phyloP scores from a whole-genome alignment of 2,329 filamentous ascomycete genomes.

The Aureobasidium namibiae region DNA sequence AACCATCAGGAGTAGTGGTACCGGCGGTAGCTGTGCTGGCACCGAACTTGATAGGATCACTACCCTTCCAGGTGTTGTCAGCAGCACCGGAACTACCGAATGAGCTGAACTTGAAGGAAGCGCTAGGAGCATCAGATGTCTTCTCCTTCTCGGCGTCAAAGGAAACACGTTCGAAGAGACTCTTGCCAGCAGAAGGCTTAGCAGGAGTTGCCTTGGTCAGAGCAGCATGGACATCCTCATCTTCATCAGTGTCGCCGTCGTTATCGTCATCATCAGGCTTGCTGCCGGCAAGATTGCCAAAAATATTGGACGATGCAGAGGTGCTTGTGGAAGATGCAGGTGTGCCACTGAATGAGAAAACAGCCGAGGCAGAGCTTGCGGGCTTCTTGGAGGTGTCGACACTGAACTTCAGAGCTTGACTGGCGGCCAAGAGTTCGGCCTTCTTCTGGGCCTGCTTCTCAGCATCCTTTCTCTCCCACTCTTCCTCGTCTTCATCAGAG shows the following conservation, averaged over 20 bases:
- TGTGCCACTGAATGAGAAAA: slow-evolving; percentile 17
- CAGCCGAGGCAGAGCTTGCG: slow-evolving; percentile 16
- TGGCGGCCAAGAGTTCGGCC: slow-evolving; percentile 31
- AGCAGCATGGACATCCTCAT: slow-evolving; percentile 14
- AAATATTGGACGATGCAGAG: slow-evolving; percentile 1
- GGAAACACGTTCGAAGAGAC: slow-evolving; percentile 17
- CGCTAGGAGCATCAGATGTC: background rate
- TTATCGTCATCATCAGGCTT: background rate
- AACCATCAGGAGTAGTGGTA: slow-evolving; percentile 18
- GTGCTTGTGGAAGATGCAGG: slow-evolving; percentile 2
- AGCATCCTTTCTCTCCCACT: slow-evolving; percentile 40
- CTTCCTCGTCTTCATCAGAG: slow-evolving; percentile 44
- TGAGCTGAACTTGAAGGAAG: slow-evolving; percentile 13
- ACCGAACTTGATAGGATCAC: slow-evolving; percentile 42
- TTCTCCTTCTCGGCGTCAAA: slow-evolving; percentile 1
- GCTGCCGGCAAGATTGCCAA: slow-evolving; percentile 3
- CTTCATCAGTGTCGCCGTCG: slow-evolving; percentile 12
- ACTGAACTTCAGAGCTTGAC: slow-evolving; percentile 23
- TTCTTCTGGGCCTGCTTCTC: slow-evolving; percentile 39
- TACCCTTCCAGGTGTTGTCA: slow-evolving; percentile 42
- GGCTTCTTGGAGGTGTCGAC: slow-evolving; percentile 21
- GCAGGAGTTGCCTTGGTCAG: slow-evolving; percentile 4
- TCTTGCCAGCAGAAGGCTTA: slow-evolving; percentile 13
- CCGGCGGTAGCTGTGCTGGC: slow-evolving; percentile 20
- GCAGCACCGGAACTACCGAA: slow-evolving; percentile 16